phyloP scores from a whole-genome alignment of 768 basidiomycete species.

The Suillus americanus region DNA sequence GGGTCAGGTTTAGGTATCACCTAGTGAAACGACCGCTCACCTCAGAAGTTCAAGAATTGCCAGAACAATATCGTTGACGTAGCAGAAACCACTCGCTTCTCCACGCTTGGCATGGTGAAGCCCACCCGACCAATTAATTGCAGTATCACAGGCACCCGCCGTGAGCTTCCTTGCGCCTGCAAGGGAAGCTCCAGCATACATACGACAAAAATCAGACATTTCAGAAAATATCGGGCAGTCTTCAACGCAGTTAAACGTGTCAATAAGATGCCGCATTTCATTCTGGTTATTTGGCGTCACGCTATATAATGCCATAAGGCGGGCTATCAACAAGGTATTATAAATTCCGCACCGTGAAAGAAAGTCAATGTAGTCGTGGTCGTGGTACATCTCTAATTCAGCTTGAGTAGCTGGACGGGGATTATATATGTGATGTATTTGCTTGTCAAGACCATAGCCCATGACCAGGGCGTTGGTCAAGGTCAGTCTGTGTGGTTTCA shows the following conservation, averaged over 20 bases:
- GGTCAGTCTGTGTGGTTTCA: conserved; percentile 97
- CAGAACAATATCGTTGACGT: conserved; percentile 95
- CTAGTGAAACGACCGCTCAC: conserved; percentile 36
- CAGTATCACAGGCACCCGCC: conserved; percentile 87
- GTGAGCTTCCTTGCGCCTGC: conserved; percentile 88
- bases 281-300: conserved; percentile 77
- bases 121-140: conserved; percentile 98
- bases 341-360: conserved; percentile 66
- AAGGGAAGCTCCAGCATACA: conserved; percentile 91
- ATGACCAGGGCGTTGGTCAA: conserved; percentile 94
- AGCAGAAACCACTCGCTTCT: conserved; percentile 98
- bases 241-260: conserved; percentile 91
- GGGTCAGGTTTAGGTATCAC: background rate
- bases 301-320: conserved; percentile 38
- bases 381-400: conserved; percentile 90
- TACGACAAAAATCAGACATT: conserved; percentile 90
- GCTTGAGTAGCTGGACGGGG: conserved; percentile 86
- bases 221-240: conserved; percentile 97
- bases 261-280: conserved; percentile 75
- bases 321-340: background rate
- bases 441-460: conserved; percentile 94
- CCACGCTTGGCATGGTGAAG: conserved; percentile 98
- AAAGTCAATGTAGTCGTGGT: conserved; percentile 94
- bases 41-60: conserved; percentile 90
- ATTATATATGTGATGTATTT: conserved; percentile 89